Conservation (phyloP, 768 basidiomycete genomes). For the Kwoniella heveanensis region DNA sequence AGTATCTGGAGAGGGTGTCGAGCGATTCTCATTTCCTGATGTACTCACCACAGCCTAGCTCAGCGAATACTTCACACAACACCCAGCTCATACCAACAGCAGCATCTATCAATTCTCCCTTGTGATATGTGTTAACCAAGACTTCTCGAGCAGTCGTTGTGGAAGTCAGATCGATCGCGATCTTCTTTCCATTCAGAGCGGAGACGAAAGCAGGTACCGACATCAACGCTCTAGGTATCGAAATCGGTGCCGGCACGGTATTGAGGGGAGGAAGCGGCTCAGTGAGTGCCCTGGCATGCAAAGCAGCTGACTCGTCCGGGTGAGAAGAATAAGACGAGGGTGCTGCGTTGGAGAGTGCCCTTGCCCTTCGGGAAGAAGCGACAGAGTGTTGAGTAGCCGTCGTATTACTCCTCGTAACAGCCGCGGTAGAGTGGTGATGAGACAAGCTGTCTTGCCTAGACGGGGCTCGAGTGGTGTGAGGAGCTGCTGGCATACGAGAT, state of each 20-base stretch:
- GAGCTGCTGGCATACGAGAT: conserved; percentile 10
- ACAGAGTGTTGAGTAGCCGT: conserved; percentile 20
- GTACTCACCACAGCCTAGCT: conserved; percentile 82
- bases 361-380: conserved; percentile 9
- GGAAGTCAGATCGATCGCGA: conserved; percentile 70
- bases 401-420: conserved; percentile 33
- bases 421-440: not conserved
- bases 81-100: conserved; percentile 72
- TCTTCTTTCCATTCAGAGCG: conserved; percentile 42
- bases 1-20: no score
- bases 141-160: conserved; percentile 74
- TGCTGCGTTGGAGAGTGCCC: conserved; percentile 14
- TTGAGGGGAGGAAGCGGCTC: conserved; percentile 21
- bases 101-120: conserved; percentile 65
- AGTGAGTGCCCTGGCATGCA: conserved; percentile 22
- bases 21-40: conserved; percentile 78
- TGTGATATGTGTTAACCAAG: conserved; percentile 65
- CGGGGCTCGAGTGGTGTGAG: conserved; percentile 11
- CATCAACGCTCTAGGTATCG: not conserved
- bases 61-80: conserved; percentile 84
- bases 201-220: conserved; percentile 31
- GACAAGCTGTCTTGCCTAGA: conserved; percentile 18
- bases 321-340: conserved; percentile 6
- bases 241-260: conserved; percentile 1
- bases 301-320: conserved; percentile 11